Evolutionary conservation across 2,329 filamentous ascomycete genomes (phyloP), one percentile per base, ranked within the genome.

Genomic region (Fusarium graminum): DNA sequence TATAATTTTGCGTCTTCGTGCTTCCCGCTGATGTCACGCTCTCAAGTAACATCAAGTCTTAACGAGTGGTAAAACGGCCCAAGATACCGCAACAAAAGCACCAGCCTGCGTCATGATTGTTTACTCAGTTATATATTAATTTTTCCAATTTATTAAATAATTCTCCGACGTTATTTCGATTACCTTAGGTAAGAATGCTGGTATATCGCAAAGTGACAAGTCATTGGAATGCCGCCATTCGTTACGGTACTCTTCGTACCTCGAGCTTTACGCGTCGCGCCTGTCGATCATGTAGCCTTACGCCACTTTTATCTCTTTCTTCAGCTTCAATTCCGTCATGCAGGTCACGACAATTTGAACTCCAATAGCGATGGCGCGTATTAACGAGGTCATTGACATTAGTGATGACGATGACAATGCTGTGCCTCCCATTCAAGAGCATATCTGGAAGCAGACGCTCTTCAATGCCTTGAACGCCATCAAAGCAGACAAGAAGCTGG

Each of bases 391-490:
- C 26, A 52, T 61, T 14, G 54, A 61, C 32, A 61, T 53, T 6
- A 38, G 22, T 7, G 46, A 59, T 19, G 45, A 61, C 17, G 57
- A 57, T 16, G 45, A 46, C 16, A 29, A 26, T 17, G 46, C 28
- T 2, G 41, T 14, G 9, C 40, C 29, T 41, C 40, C 30, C 8
- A 40, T 29, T 6, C 19, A 52, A 26, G 12, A 53, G 43, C 25
- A 3, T 7, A 29, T 29, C 22, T 63, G 59, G 60, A 58, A 52
- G 26, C 25, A 43, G 19, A 38, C 34, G 10, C 52, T 63, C 19
- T 66, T 45, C 30, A 19, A 51, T 14, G 22, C 44, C 14, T 19
- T 68, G 4, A 53, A 50, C 13, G 40, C 13, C 6, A 59, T 68
- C n/a, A 45, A 56, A 17, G n/a, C 46, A 39, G 34, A 29, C 10